phyloP scores from a whole-genome alignment of 345 rosid genomes.

The Moricandia moricandioides region DNA sequence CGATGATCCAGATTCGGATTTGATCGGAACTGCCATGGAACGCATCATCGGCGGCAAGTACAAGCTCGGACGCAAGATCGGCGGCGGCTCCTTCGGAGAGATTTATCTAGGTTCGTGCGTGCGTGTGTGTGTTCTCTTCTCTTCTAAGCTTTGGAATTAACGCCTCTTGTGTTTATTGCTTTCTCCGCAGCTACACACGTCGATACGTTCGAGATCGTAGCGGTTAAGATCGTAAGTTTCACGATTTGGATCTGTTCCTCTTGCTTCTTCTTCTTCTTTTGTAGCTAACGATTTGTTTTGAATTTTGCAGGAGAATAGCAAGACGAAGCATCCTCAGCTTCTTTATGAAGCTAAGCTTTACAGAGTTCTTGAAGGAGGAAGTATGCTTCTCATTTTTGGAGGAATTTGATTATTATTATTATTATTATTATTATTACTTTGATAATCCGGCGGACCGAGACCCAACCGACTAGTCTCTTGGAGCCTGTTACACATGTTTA shows the following conservation, averaged over 20 bases:
- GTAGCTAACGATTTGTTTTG: background rate
- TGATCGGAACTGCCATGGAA: constrained; percentile 48
- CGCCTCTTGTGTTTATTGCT: background rate
- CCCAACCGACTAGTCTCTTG: no score
- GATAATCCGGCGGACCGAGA: no score
- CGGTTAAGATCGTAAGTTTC: constrained; percentile 85
- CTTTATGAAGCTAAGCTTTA: constrained; percentile 85
- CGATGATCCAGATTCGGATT: constrained; percentile 15
- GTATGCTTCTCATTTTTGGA: constrained; percentile 2
- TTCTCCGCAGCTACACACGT: constrained; percentile 73
- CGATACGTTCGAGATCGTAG: constrained; percentile 88
- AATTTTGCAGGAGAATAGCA: constrained; percentile 64
- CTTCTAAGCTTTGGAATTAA: background rate
- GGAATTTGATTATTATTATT: background rate
- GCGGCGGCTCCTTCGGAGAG: constrained; percentile 97
- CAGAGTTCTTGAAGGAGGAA: constrained; percentile 85
- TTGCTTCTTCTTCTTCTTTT: background rate
- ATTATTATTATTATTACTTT: background rate
- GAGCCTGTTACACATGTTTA: no score
- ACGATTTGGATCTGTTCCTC: constrained; percentile 3
- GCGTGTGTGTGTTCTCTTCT: no score
- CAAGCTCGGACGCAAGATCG: constrained; percentile 92
- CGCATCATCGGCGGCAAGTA: constrained; percentile 86
- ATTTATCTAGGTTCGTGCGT: constrained; percentile 65
- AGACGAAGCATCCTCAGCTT: constrained; percentile 87